Base-by-base conservation (phyloP, 2,329 filamentous ascomycete species). In the Cladophialophora exuberans region DNA sequence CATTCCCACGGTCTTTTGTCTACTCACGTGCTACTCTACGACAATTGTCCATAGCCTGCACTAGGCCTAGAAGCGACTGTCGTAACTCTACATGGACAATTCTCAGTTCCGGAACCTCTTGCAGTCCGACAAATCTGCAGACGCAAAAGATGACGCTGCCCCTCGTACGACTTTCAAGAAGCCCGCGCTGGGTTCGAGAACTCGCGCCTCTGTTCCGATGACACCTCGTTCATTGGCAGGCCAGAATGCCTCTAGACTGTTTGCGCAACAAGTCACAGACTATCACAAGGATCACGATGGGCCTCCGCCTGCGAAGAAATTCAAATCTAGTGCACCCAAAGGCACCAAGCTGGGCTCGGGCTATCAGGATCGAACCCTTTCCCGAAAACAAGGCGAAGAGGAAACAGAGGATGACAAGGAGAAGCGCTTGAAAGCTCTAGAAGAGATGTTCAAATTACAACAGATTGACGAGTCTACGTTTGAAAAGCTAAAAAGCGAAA, bases 51-150 rank as follows among this genome's bases (percentile, higher is more conserved):
- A 26, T 5, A 42, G 9, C 4, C 22, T 6, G 22, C 5, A 4
- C 22, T 6, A 42, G 22, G 1, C 3, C 39, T 22, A 15, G 26
- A 25, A n/a, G n/a, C n/a, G n/a, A 7, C 25, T 9, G 7, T 18
- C 23, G 7, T 25, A 41, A 4, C 22, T 33, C 20, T 3, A 6
- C 11, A 97, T 99, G 94, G 96, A 97, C 71, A 97, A 97, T 79
- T 84, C 91, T 38, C 90, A 97, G 66, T 99, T 99, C 67, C 87
- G 94, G 51, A 87, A 88, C 61, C 81, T 97, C 5, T 73, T 96
- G 18, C 77, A 83, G 62, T 49, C 15, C 22, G 49, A 41, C 9
- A 28, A 26, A 25, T 46, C 46, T 33, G 30, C 44, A 7, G 41
- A 44, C n/a, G 23, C 49, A 11, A 31, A 52, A 9, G 44, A 9